A percentile compares a stretch with the other conserved stretches of the same genome.
Evolutionary conservation across 78 protist genomes (phyloP).

Genomic region (Dictyostelium purpureum): DNA sequence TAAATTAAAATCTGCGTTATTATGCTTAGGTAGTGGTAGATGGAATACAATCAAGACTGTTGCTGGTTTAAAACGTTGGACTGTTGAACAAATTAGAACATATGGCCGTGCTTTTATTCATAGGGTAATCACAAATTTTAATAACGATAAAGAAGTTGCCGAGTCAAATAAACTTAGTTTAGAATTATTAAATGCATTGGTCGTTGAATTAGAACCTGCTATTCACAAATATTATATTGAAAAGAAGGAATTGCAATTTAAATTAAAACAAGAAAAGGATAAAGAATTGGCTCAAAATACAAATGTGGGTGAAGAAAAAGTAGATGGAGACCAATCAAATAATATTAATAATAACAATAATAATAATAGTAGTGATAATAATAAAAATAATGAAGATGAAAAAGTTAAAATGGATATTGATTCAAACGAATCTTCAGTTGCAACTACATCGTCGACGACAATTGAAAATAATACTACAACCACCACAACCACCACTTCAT

Average conservation of each 20-base stretch:
- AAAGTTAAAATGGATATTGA: too few species aligned
- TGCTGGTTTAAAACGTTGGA: slow-evolving; percentile 43
- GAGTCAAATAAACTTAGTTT: not conserved
- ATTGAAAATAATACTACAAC: not conserved
- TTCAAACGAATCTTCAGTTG: not conserved
- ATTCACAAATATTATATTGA: not conserved
- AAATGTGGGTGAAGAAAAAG: not conserved
- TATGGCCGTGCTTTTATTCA: slow-evolving; percentile 67
- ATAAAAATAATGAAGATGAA: not conserved
- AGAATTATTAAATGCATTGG: slow-evolving; percentile 9
- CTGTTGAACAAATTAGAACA: slow-evolving; percentile 41
- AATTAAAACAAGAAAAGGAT: not conserved
- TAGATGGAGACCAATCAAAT: not conserved
- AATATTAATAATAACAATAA: not conserved
- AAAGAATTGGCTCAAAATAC: not conserved
- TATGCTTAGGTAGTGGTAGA: slow-evolving; percentile 69
- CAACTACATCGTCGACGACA: not conserved
- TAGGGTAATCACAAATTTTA: not conserved
- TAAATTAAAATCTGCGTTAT: slow-evolving; percentile 49
- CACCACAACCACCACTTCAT: slow-evolving; percentile 13
- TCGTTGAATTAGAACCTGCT: not conserved
- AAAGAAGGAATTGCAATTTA: not conserved
- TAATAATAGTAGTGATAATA: not conserved
- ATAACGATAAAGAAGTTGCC: not conserved
- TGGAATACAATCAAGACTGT: slow-evolving; percentile 57